phyloP scores from a whole-genome alignment of 106 monocot genomes.

The Acanthochlamys bracteata region DNA sequence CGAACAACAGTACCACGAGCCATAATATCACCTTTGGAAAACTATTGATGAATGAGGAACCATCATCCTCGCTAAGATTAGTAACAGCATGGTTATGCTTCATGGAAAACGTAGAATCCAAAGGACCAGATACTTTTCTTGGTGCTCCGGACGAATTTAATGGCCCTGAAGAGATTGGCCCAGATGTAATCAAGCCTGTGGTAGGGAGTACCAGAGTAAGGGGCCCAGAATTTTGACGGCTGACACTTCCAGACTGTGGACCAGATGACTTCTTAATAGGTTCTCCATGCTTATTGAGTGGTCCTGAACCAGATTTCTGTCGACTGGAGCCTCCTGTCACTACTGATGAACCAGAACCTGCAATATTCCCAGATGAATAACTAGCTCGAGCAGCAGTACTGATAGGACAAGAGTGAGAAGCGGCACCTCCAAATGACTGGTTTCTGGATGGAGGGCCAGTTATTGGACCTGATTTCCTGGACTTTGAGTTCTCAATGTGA shows the following conservation, averaged over 20 bases:
- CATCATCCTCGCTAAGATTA: conserved; percentile 42
- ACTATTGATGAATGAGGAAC: conserved; percentile 34
- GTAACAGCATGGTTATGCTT: conserved; percentile 67
- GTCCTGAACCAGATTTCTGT: conserved; percentile 56
- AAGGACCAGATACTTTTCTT: conserved; percentile 58
- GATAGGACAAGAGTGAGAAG: conserved; percentile 36
- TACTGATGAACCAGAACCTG: conserved; percentile 17
- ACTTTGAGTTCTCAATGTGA: conserved; percentile 46
- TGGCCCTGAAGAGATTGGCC: conserved; percentile 67
- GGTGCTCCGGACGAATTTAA: conserved; percentile 64
- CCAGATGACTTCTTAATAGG: conserved; percentile 54
- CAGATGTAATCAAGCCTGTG: conserved; percentile 81
- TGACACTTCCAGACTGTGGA: conserved; percentile 65
- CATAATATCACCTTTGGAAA: conserved; percentile 45
- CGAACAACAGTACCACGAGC: conserved; percentile 44
- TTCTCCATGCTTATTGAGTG: conserved; percentile 52
- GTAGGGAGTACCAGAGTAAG: conserved; percentile 56
- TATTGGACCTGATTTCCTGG: conserved; percentile 64
- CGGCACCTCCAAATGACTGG: conserved; percentile 25
- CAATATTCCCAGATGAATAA: conserved; percentile 37
- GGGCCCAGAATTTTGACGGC: conserved; percentile 75
- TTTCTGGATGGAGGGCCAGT: conserved; percentile 21
- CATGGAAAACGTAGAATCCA: conserved; percentile 57
- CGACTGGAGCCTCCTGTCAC: conserved; percentile 35
- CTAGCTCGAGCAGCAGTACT: conserved; percentile 24